phyloP scores from a whole-genome alignment of 176 grass and related monocot species.

The Melocanna baccifera region DNA sequence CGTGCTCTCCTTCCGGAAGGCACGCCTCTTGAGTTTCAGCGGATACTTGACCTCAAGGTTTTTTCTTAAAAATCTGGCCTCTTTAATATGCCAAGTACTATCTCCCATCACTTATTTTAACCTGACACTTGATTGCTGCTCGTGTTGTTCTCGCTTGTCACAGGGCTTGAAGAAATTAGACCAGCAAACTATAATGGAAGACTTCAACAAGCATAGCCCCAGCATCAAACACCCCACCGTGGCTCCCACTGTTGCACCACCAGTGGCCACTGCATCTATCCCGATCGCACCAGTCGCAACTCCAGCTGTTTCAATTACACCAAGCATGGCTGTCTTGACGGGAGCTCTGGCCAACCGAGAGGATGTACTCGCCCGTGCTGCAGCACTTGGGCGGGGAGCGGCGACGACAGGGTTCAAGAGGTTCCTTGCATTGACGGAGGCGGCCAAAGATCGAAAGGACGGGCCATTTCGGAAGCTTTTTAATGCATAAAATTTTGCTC shows the following conservation, averaged over 20 bases:
- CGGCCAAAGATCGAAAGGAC: slow-evolving; percentile 94
- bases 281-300: slow-evolving; percentile 35
- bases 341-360: slow-evolving; percentile 72
- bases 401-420: slow-evolving; percentile 97
- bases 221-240: slow-evolving; percentile 67
- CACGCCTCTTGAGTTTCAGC: slow-evolving; percentile 85
- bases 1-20: slow-evolving; percentile 83
- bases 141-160: not conserved
- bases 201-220: slow-evolving; percentile 84
- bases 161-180: slow-evolving; percentile 99
- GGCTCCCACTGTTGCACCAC: slow-evolving; percentile 41
- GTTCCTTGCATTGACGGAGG: slow-evolving; percentile 93
- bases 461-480: slow-evolving; percentile 98
- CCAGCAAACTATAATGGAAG: slow-evolving; percentile 88
- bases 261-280: slow-evolving; percentile 32
- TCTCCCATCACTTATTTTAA: not conserved
- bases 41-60: slow-evolving; percentile 99
- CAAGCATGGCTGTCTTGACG: slow-evolving; percentile 33
- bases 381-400: slow-evolving; percentile 81
- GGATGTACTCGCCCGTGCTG: slow-evolving; percentile 88
- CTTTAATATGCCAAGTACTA: not conserved
- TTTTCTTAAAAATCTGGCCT: not conserved
- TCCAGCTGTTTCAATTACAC: slow-evolving; percentile 33
- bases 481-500: slow-evolving; percentile 47
- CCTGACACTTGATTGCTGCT: not conserved